Evolutionary conservation across 257 asterid species (phyloP).

Genomic region (Salvia splendens): DNA sequence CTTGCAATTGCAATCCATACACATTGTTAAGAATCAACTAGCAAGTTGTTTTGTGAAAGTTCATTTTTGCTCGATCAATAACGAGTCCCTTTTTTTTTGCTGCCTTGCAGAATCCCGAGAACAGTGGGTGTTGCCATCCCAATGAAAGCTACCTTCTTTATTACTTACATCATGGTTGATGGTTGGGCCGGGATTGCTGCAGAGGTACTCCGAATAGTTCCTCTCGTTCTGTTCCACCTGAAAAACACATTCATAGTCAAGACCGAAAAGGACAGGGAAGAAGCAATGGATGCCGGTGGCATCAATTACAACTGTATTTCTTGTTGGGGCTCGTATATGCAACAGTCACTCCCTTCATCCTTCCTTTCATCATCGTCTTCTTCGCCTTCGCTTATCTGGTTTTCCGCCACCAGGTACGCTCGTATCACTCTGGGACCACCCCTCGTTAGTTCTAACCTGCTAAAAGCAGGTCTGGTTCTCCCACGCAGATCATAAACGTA

Average conservation of each 20-base stretch:
- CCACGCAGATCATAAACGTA: conserved; percentile 86
- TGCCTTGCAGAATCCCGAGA: conserved; percentile 71
- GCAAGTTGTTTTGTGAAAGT: not conserved
- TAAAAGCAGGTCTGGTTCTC: conserved; percentile 19
- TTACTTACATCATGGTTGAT: conserved; percentile 89
- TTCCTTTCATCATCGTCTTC: conserved; percentile 87
- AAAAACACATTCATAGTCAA: conserved; percentile 85
- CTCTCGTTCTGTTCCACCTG: conserved; percentile 67
- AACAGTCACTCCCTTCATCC: conserved; percentile 67
- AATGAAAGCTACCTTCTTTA: conserved; percentile 92
- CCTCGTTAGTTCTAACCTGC: not conserved
- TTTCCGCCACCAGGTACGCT: conserved; percentile 87
- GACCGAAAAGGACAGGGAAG: conserved; percentile 83
- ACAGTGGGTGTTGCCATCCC: conserved; percentile 91
- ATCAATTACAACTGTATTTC: conserved; percentile 73
- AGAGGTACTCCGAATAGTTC: conserved; percentile 75
- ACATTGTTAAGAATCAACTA: not conserved
- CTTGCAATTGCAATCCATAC: not conserved
- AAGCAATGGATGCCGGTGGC: conserved; percentile 90
- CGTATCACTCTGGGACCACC: not conserved
- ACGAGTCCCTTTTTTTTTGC: not conserved
- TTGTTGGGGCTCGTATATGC: conserved; percentile 82
- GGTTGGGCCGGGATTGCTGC: conserved; percentile 98
- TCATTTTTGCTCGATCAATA: not conserved
- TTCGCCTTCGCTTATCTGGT: conserved; percentile 76